These are phyloP conservation scores for Claviceps monticola DNA, from an alignment of 2,329 filamentous ascomycete species.

Conservation along the genomic window DNA sequence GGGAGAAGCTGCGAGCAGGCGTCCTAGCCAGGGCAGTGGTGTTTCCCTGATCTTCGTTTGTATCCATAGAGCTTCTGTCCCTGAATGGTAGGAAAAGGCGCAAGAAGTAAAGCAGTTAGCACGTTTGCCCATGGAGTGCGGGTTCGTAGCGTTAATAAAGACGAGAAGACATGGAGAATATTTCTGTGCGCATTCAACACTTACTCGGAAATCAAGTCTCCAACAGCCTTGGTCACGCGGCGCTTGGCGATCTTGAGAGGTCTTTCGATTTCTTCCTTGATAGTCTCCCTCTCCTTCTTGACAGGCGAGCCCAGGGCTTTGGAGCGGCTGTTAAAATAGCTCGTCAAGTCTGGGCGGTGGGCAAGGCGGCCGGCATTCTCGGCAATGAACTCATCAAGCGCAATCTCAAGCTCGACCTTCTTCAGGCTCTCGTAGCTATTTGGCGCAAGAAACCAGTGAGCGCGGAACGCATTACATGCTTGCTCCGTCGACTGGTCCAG, in stretches of 20 bases:
- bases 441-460: not conserved
- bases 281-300: conserved; percentile 36
- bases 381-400: conserved; percentile 59
- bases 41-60: conserved; percentile 20
- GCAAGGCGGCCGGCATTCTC: conserved; percentile 53
- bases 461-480: too few relatives aligned
- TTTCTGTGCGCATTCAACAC: conserved; percentile 10
- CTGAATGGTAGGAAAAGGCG: too few relatives aligned
- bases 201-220: conserved; percentile 33
- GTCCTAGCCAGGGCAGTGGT: conserved; percentile 35
- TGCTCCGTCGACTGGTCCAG: too few relatives aligned
- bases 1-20: conserved; percentile 36
- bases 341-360: conserved; percentile 47
- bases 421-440: conserved; percentile 54
- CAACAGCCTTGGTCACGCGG: conserved; percentile 28
- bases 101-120: not conserved
- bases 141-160: not conserved
- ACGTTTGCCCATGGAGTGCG: not conserved
- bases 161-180: too few relatives aligned
- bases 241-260: conserved; percentile 33
- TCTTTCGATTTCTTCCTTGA: conserved; percentile 23
- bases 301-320: conserved; percentile 45
- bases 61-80: conserved; percentile 3
- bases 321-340: conserved; percentile 62
- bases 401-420: conserved; percentile 66